Evolutionary conservation across 805 yeast genomes (phyloP).

Genomic region (Priceomyces castillae): DNA sequence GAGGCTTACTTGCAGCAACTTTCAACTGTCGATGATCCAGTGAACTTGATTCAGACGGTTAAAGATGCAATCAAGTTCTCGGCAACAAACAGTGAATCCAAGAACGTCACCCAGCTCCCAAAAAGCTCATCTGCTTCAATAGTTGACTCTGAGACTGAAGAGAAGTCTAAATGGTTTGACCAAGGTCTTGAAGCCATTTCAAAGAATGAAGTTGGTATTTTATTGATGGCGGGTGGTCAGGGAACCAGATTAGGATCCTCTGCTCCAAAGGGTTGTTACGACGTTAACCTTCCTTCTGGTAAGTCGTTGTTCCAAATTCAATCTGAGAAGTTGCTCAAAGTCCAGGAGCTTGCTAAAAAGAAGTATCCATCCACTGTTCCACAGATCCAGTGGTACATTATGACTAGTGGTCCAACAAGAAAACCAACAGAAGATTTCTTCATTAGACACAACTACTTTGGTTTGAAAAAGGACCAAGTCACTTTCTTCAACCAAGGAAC

Average conservation of each 20-base stretch:
- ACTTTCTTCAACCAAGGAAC: conserved; percentile 92
- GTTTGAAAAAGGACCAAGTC: conserved; percentile 58
- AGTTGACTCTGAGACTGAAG: conserved; percentile 38
- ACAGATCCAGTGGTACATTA: conserved; percentile 77
- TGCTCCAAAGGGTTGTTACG: conserved; percentile 91
- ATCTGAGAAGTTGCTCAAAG: conserved; percentile 73
- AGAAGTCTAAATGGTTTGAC: conserved; percentile 38
- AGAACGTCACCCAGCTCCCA: conserved; percentile 51
- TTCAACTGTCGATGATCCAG: conserved; percentile 40
- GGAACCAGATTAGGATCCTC: conserved; percentile 92
- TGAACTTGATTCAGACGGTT: conserved; percentile 39
- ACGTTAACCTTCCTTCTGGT: conserved; percentile 79
- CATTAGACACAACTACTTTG: conserved; percentile 61
- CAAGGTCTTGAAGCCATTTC: conserved; percentile 69
- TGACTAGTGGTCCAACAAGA: conserved; percentile 92
- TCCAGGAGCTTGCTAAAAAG: conserved; percentile 54
- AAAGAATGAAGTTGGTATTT: conserved; percentile 76
- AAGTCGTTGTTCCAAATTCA: conserved; percentile 89
- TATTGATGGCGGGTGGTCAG: conserved; percentile 97
- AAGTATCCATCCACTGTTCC: conserved; percentile 24
- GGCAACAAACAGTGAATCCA: conserved; percentile 15
- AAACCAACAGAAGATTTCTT: conserved; percentile 72
- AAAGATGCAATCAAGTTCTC: conserved; percentile 45
- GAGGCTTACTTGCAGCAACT: conserved; percentile 40
- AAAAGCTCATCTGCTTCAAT: conserved; percentile 43